phyloP scores from a whole-genome alignment of 371 early-diverging fungal genomes.

The Mortierella sp. region DNA sequence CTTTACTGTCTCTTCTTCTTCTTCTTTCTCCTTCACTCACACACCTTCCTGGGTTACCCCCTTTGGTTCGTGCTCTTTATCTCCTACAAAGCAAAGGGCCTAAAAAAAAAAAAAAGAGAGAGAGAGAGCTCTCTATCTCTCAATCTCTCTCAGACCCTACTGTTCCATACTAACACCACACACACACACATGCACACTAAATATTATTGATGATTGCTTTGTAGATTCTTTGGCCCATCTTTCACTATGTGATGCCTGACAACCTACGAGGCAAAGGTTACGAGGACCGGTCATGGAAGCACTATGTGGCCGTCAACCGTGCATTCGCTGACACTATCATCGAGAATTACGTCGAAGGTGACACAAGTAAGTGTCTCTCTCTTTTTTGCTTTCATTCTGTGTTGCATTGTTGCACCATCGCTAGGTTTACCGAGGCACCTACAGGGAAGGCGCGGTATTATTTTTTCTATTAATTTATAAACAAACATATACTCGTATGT shows the following conservation, averaged over 20 bases:
- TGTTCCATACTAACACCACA: no score
- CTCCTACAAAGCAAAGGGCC: no score
- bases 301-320: conserved; percentile 85
- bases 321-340: conserved; percentile 83
- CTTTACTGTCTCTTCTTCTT: not conserved
- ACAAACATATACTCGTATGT: no score
- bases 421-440: not conserved
- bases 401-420: no score
- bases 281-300: conserved; percentile 78
- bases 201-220: no score
- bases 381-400: not conserved
- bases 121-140: no score
- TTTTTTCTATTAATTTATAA: not conserved
- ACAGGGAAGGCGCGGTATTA: not conserved
- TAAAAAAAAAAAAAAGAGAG: no score
- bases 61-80: no score
- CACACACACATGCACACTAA: no score
- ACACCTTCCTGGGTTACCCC: not conserved
- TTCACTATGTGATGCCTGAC: conserved; percentile 95
- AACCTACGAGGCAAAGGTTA: conserved; percentile 62
- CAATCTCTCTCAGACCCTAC: no score
- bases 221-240: conserved; percentile 93
- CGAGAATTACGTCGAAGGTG: conserved; percentile 77
- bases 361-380: conserved; percentile 76
- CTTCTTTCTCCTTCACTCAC: not conserved